Evolutionary conservation across 495 filamentous ascomycete genomes (phyloP).

Genomic region (Xylaria telfairii): DNA sequence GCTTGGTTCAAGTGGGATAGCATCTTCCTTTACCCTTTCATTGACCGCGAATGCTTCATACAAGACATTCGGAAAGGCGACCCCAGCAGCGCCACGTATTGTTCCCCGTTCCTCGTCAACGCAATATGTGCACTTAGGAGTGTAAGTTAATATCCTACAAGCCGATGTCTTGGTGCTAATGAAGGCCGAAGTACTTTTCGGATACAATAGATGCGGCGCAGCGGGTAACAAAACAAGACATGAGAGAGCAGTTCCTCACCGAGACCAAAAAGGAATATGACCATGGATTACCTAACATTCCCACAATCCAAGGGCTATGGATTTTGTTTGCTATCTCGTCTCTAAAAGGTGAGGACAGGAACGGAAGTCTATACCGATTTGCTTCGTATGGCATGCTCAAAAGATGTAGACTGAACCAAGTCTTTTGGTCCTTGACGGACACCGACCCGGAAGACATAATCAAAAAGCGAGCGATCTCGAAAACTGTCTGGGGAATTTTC

Average conservation of each 20-base stretch:
- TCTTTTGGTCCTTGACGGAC: slow-evolving; percentile 14
- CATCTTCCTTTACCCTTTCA: slow-evolving; percentile 47
- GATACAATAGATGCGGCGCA: slow-evolving; percentile 18
- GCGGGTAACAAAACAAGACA: slow-evolving; percentile 3
- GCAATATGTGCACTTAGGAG: slow-evolving; percentile 54
- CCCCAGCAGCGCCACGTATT: slow-evolving; percentile 42
- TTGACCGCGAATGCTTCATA: slow-evolving; percentile 58
- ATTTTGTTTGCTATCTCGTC: slow-evolving; percentile 27
- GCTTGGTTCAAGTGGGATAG: slow-evolving; percentile 61
- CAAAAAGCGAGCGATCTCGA: slow-evolving; percentile 24
- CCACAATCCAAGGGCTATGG: slow-evolving; percentile 27
- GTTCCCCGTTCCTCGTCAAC: slow-evolving; percentile 61
- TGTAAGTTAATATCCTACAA: slow-evolving; percentile 31
- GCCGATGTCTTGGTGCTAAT: not conserved
- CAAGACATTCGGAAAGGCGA: slow-evolving; percentile 49
- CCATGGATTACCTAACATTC: slow-evolving; percentile 11
- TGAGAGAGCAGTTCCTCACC: slow-evolving; percentile 22
- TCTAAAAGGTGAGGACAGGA: slow-evolving; percentile 25
- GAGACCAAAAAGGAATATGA: slow-evolving; percentile 31
- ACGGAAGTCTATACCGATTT: slow-evolving; percentile 29
- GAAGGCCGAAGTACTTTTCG: slow-evolving; percentile 7
- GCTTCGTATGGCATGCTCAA: slow-evolving; percentile 31
- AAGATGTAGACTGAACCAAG: slow-evolving; percentile 16
- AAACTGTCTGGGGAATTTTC: slow-evolving; percentile 27
- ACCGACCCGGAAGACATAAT: slow-evolving; percentile 7